Evolutionary conservation across 2,329 filamentous ascomycete species (phyloP).

Genomic region (Pseudogymnoascus sp.): DNA sequence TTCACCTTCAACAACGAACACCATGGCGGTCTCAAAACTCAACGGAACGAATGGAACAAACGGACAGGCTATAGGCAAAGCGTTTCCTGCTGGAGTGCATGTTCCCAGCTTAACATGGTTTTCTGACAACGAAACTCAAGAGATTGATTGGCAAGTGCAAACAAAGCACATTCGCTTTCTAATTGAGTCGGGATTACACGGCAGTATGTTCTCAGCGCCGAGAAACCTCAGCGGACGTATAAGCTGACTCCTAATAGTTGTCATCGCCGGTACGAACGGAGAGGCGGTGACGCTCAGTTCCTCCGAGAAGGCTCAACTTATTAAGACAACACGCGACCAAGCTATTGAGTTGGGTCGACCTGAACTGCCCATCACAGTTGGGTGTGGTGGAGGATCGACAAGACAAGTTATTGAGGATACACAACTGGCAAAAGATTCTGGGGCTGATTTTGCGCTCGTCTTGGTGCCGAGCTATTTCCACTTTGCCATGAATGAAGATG

Average conservation of each 20-base stretch:
- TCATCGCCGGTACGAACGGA: constrained; percentile 38
- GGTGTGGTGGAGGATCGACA: constrained; percentile 33
- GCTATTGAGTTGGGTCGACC: constrained; percentile 20
- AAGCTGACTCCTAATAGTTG: constrained; percentile 18
- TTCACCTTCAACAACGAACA: background rate
- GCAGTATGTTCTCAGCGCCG: constrained; percentile 12
- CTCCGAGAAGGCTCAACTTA: constrained; percentile 33
- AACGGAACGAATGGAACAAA: background rate
- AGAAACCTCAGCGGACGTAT: background rate
- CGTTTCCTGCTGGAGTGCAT: constrained; percentile 17
- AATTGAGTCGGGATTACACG: constrained; percentile 17
- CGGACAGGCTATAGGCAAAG: background rate
- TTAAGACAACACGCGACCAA: constrained; percentile 32
- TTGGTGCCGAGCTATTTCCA: constrained; percentile 34
- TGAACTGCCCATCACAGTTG: constrained; percentile 33
- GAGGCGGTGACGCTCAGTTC: constrained; percentile 35
- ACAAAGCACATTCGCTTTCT: constrained; percentile 15
- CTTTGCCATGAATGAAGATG: constrained; percentile 36
- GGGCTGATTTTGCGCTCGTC: constrained; percentile 31
- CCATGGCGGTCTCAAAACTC: background rate
- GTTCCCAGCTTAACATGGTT: constrained; percentile 19
- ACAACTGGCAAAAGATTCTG: constrained; percentile 29
- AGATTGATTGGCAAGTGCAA: constrained; percentile 18
- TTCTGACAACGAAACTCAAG: constrained; percentile 11
- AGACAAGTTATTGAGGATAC: constrained; percentile 34